Conservation (phyloP, 169 alveolate species). For the Cryptosporidium viatorum region DNA sequence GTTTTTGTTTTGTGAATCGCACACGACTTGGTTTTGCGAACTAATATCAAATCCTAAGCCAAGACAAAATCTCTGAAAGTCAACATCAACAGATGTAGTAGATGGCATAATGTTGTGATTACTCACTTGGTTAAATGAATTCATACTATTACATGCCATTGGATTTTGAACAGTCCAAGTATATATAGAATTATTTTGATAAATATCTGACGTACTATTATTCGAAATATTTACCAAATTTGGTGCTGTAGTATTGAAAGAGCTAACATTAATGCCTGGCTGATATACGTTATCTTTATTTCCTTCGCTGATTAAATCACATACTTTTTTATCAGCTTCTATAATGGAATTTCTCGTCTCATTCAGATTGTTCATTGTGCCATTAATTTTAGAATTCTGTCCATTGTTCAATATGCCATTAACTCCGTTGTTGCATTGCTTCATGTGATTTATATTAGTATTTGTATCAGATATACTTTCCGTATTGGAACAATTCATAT, state of each 20-base stretch:
- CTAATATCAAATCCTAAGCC: constrained; percentile 65
- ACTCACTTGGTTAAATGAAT: constrained; percentile 42
- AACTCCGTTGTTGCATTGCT: constrained; percentile 3
- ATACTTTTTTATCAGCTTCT: constrained; percentile 13
- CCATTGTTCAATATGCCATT: constrained; percentile 7
- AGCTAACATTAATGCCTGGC: constrained; percentile 23
- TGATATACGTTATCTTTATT: constrained; percentile 34
- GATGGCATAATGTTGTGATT: constrained; percentile 11
- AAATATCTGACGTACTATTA: constrained; percentile 44
- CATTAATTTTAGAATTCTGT: constrained; percentile 1
- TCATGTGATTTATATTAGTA: constrained; percentile 20
- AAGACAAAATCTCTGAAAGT: constrained; percentile 68
- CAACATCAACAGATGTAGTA: constrained; percentile 67
- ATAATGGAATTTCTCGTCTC: constrained; percentile 3
- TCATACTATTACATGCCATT: constrained; percentile 25
- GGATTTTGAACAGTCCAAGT: constrained; percentile 74
- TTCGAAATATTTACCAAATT: constrained; percentile 7
- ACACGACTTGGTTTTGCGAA: not conserved
- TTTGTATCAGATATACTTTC: constrained; percentile 3
- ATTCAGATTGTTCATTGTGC: not conserved
- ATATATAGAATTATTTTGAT: constrained; percentile 67
- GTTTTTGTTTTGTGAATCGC: constrained; percentile 24
- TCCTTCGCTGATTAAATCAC: constrained; percentile 25
- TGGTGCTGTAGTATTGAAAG: constrained; percentile 9
- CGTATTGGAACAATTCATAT: constrained; percentile 7